Conservation (phyloP, 1,139 yeast genomes). For the Suzukiozyma palmioleophila region DNA sequence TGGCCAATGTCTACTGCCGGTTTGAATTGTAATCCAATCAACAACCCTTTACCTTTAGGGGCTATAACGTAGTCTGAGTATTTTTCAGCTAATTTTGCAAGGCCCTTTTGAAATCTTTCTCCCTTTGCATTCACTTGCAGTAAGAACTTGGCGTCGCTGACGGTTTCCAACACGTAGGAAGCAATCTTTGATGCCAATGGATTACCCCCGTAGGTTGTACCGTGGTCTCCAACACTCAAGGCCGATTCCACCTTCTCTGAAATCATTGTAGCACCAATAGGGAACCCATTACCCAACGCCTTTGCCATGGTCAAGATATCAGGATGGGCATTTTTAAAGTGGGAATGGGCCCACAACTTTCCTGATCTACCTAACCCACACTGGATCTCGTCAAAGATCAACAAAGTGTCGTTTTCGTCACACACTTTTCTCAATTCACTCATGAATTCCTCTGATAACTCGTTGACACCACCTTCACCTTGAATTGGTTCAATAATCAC, state of each 20-base stretch:
- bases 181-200: conserved; percentile 88
- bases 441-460: conserved; percentile 61
- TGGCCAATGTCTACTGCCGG: conserved; percentile 55
- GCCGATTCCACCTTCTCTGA: conserved; percentile 70
- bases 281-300: conserved; percentile 97
- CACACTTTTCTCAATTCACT: conserved; percentile 65
- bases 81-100: conserved; percentile 48
- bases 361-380: conserved; percentile 96
- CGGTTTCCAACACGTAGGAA: conserved; percentile 62
- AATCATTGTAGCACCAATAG: conserved; percentile 91
- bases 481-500: conserved; percentile 95
- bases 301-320: conserved; percentile 93
- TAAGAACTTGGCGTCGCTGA: conserved; percentile 60
- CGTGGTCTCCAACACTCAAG: conserved; percentile 89
- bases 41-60: conserved; percentile 83
- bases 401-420: conserved; percentile 61
- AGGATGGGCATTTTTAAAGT: conserved; percentile 75
- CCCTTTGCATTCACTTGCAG: conserved; percentile 56
- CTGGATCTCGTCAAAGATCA: conserved; percentile 94
- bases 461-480: conserved; percentile 94
- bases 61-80: conserved; percentile 58
- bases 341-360: conserved; percentile 85
- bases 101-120: conserved; percentile 45
- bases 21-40: conserved; percentile 76
- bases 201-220: conserved; percentile 97